These are phyloP conservation scores for Fraxinus latifolia DNA, from an alignment of 305 asterid genomes.

Conservation along the genomic window DNA sequence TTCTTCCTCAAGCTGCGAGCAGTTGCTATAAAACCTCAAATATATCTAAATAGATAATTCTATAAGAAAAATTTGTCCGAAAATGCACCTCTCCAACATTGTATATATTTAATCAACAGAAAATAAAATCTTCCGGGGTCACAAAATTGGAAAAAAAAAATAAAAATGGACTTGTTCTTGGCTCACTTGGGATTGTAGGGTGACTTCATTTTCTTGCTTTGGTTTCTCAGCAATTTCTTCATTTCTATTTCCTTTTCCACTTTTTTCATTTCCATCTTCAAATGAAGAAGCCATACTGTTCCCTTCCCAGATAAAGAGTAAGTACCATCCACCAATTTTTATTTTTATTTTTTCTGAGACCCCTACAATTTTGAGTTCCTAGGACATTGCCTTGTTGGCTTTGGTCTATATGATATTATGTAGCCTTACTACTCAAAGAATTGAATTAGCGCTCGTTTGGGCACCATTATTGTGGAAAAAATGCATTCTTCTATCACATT, in stretches of 20 bases:
- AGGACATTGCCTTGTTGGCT: not conserved
- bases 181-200: not conserved
- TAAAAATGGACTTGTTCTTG: not conserved
- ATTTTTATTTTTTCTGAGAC: not conserved
- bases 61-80: not conserved
- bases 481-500: not conserved
- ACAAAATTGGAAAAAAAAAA: too few species aligned
- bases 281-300: not conserved
- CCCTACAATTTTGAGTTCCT: not conserved
- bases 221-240: not conserved
- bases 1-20: conserved; percentile 49
- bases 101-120: not conserved
- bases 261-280: not conserved
- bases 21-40: conserved; percentile 23
- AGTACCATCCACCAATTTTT: not conserved
- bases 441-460: not conserved
- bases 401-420: not conserved
- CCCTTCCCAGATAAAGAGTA: not conserved
- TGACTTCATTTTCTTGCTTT: not conserved
- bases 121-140: not conserved
- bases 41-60: not conserved
- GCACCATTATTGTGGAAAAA: not conserved
- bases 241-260: not conserved
- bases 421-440: not conserved
- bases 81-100: not conserved